Evolutionary conservation across 2,329 filamentous ascomycete genomes (phyloP), one percentile per base, ranked within the genome.

Genomic region (Diaporthe citrichinensis): DNA sequence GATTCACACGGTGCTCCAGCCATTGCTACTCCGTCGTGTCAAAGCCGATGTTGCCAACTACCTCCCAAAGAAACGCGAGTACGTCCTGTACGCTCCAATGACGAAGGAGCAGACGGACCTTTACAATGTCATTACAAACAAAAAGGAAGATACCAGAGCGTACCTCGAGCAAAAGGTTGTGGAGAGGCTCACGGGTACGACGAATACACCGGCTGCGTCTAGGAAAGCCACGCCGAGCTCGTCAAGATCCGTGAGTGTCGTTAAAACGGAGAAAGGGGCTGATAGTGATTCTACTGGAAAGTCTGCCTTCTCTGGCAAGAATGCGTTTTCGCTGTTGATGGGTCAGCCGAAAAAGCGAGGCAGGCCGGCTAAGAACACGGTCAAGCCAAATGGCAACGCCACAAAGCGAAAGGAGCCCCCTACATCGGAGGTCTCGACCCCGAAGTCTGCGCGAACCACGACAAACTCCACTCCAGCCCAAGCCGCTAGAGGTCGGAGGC

Each of bases 51-150:
- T 99, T 0, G 96, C 98, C 73, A 93, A 93, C 2, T 91, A 95
- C 65, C 88, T 99, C n/a, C 97, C 97, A 0, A 97, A 96, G 84
- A 99, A 99, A 86, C 91, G 97, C 39, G 97, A 99, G 83, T 99
- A 99, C 79, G 94, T 99, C 4, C 86, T 99, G 0, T 98, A 97
- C 80, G 97, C 97, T 0, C 97, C 97, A 0, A 92, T 99, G 85
- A 98, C 95, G 0, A 90, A 92, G 34, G 95, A 97, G 79, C 97
- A 99, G 81, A 95, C 95, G 3, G 96, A 98, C 74, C 85, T 99
- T 0, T 99, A 99, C 81, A 92, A 92, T 69, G 88, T 87, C 0
- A 87, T 93, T 46, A 89, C 83, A 73, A 88, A 93, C 80, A 91
- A 90, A 76, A 86, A 86, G 2, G 83, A 85, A 1, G 91, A 93